Conservation (phyloP, 345 rosid genomes). For the Euphorbia peplus region DNA sequence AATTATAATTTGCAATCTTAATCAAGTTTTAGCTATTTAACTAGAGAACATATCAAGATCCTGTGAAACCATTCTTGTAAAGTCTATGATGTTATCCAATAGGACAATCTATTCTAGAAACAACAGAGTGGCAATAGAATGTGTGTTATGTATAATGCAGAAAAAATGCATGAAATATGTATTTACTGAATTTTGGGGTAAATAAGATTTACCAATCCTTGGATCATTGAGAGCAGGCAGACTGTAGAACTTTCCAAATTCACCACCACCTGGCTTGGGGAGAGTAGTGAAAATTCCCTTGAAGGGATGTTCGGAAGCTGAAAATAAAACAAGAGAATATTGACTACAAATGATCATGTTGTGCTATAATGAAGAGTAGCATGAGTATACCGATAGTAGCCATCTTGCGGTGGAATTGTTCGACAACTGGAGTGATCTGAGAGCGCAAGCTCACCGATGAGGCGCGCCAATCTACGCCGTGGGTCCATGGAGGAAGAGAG, state of each 20-base stretch:
- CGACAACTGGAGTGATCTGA: conserved; percentile 66
- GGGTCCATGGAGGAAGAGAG: conserved; percentile 71
- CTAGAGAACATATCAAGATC: background rate
- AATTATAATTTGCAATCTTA: background rate
- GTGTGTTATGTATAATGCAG: background rate
- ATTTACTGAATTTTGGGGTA: background rate
- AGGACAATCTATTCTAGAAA: background rate
- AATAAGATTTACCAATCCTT: conserved; percentile 59
- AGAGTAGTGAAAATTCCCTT: conserved; percentile 73
- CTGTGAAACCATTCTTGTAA: background rate
- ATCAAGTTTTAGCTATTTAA: conserved; percentile 1
- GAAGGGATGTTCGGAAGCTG: conserved; percentile 88
- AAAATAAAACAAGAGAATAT: conserved; percentile 20
- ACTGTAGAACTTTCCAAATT: conserved; percentile 91
- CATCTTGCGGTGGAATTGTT: conserved; percentile 59
- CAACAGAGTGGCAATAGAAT: background rate
- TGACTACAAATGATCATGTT: background rate
- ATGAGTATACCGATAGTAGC: conserved; percentile 67
- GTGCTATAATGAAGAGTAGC: background rate
- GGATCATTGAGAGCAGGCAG: conserved; percentile 94
- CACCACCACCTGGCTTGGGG: conserved; percentile 94
- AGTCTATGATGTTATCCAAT: background rate
- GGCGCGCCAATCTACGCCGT: conserved; percentile 62
- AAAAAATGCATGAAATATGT: background rate
- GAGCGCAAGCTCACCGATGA: conserved; percentile 56